Evolutionary conservation across 805 yeast species (phyloP), one percentile per base, ranked within the genome.

Genomic region (Metschnikowia continentalis): DNA sequence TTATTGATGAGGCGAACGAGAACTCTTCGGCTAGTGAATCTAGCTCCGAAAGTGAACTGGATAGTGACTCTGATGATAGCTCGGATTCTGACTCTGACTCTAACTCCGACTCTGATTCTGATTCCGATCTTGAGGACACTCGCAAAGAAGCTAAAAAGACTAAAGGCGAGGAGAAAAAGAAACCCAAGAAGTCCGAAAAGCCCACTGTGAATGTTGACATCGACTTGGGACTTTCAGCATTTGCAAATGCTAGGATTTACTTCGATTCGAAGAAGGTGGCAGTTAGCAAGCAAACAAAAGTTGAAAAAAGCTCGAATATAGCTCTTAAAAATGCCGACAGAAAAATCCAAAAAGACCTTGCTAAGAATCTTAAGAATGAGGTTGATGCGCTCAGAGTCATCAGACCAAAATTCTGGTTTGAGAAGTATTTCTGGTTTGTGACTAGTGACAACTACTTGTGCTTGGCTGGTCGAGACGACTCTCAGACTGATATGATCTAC

Each of bases 341-440:
- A 49, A 88, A 85, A 59, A 87, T 92, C 55, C 77, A 78, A 46
- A 81, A 79, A 23, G 96, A 91, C 61, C 69, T 91, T 60, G 80
- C 81, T 49, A 81, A 79, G 58, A 78, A 78, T 46, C 69, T 88
- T 52, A 77, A 77, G 46, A 81, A 81, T 52, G 82, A 84, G 42
- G 58, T 59, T 46, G 77, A 74, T 26, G 63, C 71, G 6, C 69
- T 86, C 50, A 83, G 80, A 54, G 82, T 79, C 36, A 71, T 87
- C 32, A 78, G 97, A 43, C 75, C 80, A 4, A 90, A 89, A 43
- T 84, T 75, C 63, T 91, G 97, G 88, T 94, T 94, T 71, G 99
- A 94, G 64, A 94, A 92, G 67, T 92, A 85, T 66, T 82, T 77
- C 61, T 94, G 99, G 99, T 94, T 94, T 62, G 74, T 91, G n/a